Evolutionary conservation across 1,284 basidiomycete species (phyloP).

Genomic region (Nidula niveotomentosa): DNA sequence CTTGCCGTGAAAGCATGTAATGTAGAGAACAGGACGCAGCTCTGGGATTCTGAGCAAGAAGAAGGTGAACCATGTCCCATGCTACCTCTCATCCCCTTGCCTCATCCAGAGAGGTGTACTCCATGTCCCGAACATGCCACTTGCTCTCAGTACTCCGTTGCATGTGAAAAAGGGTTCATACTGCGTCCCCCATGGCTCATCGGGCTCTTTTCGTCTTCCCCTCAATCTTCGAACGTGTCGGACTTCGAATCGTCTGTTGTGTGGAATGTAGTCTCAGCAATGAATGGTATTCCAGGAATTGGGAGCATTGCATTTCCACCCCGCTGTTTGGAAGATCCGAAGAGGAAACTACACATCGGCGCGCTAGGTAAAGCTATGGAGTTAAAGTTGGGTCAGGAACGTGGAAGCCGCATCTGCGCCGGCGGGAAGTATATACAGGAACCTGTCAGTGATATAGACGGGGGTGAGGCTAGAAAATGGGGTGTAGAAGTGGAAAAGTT

Average conservation of each 20-base stretch:
- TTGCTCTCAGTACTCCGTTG: slow-evolving; percentile 65
- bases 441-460: slow-evolving; percentile 41
- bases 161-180: slow-evolving; percentile 78
- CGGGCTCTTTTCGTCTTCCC: slow-evolving; percentile 45
- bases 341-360: slow-evolving; percentile 77
- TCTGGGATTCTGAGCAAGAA: slow-evolving; percentile 10
- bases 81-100: slow-evolving; percentile 53
- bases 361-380: slow-evolving; percentile 77
- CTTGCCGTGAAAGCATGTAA: slow-evolving; percentile 61
- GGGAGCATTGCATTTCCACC: slow-evolving; percentile 82
- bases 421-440: slow-evolving; percentile 39
- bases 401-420: slow-evolving; percentile 72
- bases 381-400: slow-evolving; percentile 62
- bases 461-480: slow-evolving; percentile 74
- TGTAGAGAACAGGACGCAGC: slow-evolving; percentile 45
- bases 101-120: slow-evolving; percentile 73
- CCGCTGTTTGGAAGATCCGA: slow-evolving; percentile 81
- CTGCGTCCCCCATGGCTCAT: slow-evolving; percentile 64
- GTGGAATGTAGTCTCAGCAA: slow-evolving; percentile 44
- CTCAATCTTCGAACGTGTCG: slow-evolving; percentile 31
- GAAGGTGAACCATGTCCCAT: slow-evolving; percentile 46
- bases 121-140: slow-evolving; percentile 83
- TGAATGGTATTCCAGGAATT: slow-evolving; percentile 78
- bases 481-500: slow-evolving; percentile 63
- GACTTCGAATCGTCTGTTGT: slow-evolving; percentile 33